These are phyloP conservation scores for Umbelopsis sp. DNA, from an alignment of 192 early-diverging fungal genomes.

Conservation along the genomic window DNA sequence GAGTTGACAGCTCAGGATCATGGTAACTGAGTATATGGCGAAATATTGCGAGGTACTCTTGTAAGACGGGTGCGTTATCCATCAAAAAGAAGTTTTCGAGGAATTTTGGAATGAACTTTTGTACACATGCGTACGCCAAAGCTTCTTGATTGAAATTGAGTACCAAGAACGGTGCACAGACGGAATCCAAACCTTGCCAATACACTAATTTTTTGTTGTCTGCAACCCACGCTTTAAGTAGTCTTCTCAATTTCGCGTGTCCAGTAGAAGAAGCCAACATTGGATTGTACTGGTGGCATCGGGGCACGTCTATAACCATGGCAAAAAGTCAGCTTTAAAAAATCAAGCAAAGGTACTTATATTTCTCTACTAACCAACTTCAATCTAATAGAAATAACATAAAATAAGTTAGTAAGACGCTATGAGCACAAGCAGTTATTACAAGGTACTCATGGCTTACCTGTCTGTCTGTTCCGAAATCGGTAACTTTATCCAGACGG, in stretches of 20 bases:
- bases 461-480: constrained; percentile 59
- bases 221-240: constrained; percentile 64
- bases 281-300: constrained; percentile 72
- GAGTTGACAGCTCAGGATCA: constrained; percentile 72
- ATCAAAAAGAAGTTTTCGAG: constrained; percentile 71
- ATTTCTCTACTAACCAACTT: constrained; percentile 24
- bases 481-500: constrained; percentile 53
- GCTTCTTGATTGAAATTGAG: constrained; percentile 79
- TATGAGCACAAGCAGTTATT: background rate
- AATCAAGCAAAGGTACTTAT: background rate
- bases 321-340: background rate
- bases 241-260: constrained; percentile 60
- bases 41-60: constrained; percentile 71
- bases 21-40: constrained; percentile 68
- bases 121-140: constrained; percentile 68
- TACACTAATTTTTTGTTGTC: constrained; percentile 68
- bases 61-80: constrained; percentile 71
- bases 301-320: constrained; percentile 55
- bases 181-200: constrained; percentile 84
- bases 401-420: background rate
- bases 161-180: constrained; percentile 75
- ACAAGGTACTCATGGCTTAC: constrained; percentile 29
- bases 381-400: constrained; percentile 20
- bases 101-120: constrained; percentile 67
- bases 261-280: constrained; percentile 62